Conservation (phyloP, 495 filamentous ascomycete species). For the Talaromyces borbonicus region DNA sequence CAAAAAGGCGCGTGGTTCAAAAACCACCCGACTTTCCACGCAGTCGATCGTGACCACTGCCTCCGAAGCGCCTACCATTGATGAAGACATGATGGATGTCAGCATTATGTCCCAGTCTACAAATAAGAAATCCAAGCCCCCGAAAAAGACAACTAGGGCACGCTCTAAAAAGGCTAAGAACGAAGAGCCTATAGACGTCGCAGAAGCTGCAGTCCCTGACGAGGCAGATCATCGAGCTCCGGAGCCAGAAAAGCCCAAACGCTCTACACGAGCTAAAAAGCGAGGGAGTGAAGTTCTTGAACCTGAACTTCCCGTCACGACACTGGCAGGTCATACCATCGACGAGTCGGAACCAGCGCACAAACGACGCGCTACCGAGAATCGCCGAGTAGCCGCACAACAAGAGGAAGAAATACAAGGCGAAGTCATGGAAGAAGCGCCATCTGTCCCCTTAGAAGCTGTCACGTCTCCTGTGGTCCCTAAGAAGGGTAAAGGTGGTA, state of each 20-base stretch:
- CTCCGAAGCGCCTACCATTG: slow-evolving; percentile 45
- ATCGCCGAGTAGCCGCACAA: slow-evolving; percentile 34
- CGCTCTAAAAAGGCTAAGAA: slow-evolving; percentile 43
- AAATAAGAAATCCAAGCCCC: slow-evolving; percentile 44
- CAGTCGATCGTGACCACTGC: slow-evolving; percentile 49
- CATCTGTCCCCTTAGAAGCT: slow-evolving; percentile 22
- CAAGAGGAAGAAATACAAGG: slow-evolving; percentile 14
- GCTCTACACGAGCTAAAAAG: slow-evolving; percentile 50
- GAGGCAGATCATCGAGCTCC: slow-evolving; percentile 17
- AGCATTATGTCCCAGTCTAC: slow-evolving; percentile 49
- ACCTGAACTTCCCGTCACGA: not conserved
- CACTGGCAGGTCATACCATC: slow-evolving; percentile 6
- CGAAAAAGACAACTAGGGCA: slow-evolving; percentile 36
- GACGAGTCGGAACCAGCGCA: slow-evolving; percentile 32
- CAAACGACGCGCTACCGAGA: slow-evolving; percentile 55
- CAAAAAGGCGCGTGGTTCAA: slow-evolving; percentile 54
- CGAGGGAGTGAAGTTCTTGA: slow-evolving; percentile 40
- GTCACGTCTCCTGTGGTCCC: slow-evolving; percentile 6
- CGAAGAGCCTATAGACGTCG: slow-evolving; percentile 44
- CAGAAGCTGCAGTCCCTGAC: slow-evolving; percentile 22
- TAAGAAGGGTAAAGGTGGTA: slow-evolving; percentile 27
- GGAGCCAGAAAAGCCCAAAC: slow-evolving; percentile 30
- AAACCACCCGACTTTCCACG: slow-evolving; percentile 59
- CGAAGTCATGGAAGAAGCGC: slow-evolving; percentile 16
- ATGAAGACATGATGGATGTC: slow-evolving; percentile 53